phyloP scores from a whole-genome alignment of 345 rosid species.

The Eucalyptus marginata region DNA sequence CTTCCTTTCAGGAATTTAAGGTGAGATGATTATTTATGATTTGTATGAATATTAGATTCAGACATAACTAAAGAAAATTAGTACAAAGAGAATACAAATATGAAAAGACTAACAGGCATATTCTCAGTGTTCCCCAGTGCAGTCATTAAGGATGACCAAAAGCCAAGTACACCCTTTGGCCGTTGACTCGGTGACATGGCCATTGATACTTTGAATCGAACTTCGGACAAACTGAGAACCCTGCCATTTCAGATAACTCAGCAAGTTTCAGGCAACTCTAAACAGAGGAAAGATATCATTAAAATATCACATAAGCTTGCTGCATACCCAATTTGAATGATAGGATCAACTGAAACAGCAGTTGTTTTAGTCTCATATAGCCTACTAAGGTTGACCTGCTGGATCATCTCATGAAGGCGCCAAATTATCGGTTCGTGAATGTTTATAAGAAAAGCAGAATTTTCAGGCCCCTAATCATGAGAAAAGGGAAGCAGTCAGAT shows the following conservation, averaged over 20 bases:
- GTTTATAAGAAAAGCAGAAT: conserved; percentile 73
- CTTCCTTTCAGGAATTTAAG: background rate
- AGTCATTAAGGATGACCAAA: conserved; percentile 98
- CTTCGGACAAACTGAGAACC: conserved; percentile 77
- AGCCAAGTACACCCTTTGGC: conserved; percentile 95
- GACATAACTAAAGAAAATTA: background rate
- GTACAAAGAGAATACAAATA: background rate
- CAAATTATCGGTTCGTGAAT: conserved; percentile 97
- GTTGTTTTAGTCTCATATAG: conserved; percentile 48
- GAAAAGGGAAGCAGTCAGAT: background rate
- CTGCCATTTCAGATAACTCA: conserved; percentile 30
- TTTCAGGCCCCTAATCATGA: conserved; percentile 61
- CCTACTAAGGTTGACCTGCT: conserved; percentile 70
- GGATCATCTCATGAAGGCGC: conserved; percentile 99
- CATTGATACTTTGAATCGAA: conserved; percentile 88
- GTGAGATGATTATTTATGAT: background rate
- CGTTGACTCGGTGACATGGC: conserved; percentile 96
- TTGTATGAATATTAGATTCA: background rate
- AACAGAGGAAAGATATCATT: background rate
- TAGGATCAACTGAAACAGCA: conserved; percentile 94
- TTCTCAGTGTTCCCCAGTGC: conserved; percentile 97
- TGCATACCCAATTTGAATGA: conserved; percentile 84
- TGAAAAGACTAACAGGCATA: conserved; percentile 65
- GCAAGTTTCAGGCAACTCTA: background rate
- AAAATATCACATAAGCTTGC: background rate